Base-by-base conservation (phyloP, 2,329 filamentous ascomycete genomes). In the Xylaria arbuscula region DNA sequence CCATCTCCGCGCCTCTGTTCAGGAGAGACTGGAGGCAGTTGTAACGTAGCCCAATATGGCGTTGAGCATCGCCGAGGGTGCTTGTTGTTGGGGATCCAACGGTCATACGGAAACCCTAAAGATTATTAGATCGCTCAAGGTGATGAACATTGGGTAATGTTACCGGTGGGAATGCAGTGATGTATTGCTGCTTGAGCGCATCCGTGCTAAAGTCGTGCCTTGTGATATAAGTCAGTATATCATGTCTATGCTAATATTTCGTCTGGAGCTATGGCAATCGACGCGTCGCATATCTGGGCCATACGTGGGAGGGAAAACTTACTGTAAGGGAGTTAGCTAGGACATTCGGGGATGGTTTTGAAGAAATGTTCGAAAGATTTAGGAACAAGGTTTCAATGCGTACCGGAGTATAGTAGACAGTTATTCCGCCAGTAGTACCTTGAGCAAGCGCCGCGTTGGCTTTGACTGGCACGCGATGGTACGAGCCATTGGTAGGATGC, bases 71-170 rank as follows among this genome's bases (percentile, higher is more conserved):
- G 34, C 73, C 71, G 5, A 73, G 62, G 11, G 70, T 70, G 58
- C 38, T 65, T 1, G 75, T 76, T 28, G 76, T 72, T 22, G 76
- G 76, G 60, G 76, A 80, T 64, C 82, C 82, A 38, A 83, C 78
- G 8, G 81, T 79, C 82, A 84, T 84, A 55, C 82, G 79, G 77
- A 84, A 84, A 11, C 82, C 81, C 79, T 81, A 53, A 4, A 51
- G 48, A 55, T 40, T 4, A 32, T 73, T 61, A 76, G 68, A 66
- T n/a, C n/a, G 5, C 24, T 24, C 38, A 28, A 57, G 13, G n/a
- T 9, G 17, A 22, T 34, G 34, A 17, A 17, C 11, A 4, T 11
- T 24, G 22, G 6, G 34, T 4, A 7, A 7, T 70, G 77, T 66
- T 66, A 81, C 79, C 1, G 81, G 79, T 54, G 77, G 80, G 75